Evolutionary conservation across 2,329 filamentous ascomycete genomes (phyloP).

Genomic region (Zelopaecilomyces penicillatus): DNA sequence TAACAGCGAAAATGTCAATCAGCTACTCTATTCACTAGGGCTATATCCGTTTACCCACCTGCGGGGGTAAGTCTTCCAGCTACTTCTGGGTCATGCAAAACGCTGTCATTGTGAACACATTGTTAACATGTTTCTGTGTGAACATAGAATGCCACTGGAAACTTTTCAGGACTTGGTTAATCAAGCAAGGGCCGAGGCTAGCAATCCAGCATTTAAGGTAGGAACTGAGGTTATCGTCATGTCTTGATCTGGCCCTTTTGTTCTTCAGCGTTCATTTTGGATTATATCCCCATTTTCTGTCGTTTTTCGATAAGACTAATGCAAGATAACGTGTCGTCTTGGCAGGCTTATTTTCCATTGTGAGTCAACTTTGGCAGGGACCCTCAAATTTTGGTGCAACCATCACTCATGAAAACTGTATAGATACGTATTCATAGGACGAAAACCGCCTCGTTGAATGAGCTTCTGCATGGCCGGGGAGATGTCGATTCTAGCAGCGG

Average conservation of each 20-base stretch:
- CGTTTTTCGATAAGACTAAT: too few relatives aligned
- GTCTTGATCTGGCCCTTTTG: too few relatives aligned
- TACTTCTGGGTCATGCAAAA: background rate
- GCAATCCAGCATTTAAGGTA: constrained; percentile 49
- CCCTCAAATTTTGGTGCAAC: background rate
- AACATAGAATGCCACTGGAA: constrained; percentile 44
- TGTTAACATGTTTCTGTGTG: constrained; percentile 1
- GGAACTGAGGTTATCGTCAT: constrained; percentile 8
- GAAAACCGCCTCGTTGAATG: constrained; percentile 31
- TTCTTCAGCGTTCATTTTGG: too few relatives aligned
- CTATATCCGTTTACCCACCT: constrained; percentile 48
- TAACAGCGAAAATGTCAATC: constrained; percentile 47
- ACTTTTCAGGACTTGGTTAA: constrained; percentile 50
- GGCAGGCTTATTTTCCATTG: constrained; percentile 53
- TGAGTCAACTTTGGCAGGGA: constrained; percentile 28
- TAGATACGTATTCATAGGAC: constrained; percentile 56
- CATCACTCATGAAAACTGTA: constrained; percentile 1
- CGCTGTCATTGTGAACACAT: background rate
- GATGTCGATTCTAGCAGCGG: too few relatives aligned
- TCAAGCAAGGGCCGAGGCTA: constrained; percentile 45
- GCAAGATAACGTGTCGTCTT: too few relatives aligned
- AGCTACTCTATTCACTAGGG: constrained; percentile 45
- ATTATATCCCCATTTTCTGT: too few relatives aligned
- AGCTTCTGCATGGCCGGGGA: background rate
- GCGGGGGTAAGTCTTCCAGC: constrained; percentile 33